phyloP scores from a whole-genome alignment of 257 asterid species.

The Penstemon newberryi region DNA sequence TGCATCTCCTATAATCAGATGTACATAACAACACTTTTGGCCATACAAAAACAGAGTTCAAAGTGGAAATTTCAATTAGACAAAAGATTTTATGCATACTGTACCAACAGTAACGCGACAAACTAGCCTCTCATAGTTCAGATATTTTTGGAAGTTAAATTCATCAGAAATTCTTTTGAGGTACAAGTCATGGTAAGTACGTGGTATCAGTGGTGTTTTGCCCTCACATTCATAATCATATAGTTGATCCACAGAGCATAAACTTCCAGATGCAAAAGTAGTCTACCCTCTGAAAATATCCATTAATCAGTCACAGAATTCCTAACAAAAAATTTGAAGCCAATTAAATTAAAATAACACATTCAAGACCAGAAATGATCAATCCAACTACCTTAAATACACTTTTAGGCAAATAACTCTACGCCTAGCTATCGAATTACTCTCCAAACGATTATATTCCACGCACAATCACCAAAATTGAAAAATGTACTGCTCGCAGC shows the following conservation, averaged over 20 bases:
- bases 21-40: not conserved
- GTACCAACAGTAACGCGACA: not conserved
- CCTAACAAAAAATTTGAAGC: constrained; percentile 13
- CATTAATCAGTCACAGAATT: constrained; percentile 5
- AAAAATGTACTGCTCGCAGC: constrained; percentile 14
- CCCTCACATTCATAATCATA: not conserved
- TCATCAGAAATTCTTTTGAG: constrained; percentile 8
- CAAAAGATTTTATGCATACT: not conserved
- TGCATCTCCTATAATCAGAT: not conserved
- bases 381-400: constrained; percentile 11
- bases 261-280: constrained; percentile 4
- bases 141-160: not conserved
- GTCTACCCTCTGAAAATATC: constrained; percentile 11
- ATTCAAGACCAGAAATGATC: constrained; percentile 10
- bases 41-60: not conserved
- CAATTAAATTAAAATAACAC: constrained; percentile 7
- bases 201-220: too few species aligned
- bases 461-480: constrained; percentile 6
- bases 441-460: constrained; percentile 8
- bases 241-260: constrained; percentile 1
- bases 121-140: constrained; percentile 9
- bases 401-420: constrained; percentile 9
- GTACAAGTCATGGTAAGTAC: too few species aligned
- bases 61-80: not conserved
- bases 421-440: not conserved